These are phyloP conservation scores for Tetraselmis chui DNA, from an alignment of 139 green algal species.

Conservation along the genomic window DNA sequence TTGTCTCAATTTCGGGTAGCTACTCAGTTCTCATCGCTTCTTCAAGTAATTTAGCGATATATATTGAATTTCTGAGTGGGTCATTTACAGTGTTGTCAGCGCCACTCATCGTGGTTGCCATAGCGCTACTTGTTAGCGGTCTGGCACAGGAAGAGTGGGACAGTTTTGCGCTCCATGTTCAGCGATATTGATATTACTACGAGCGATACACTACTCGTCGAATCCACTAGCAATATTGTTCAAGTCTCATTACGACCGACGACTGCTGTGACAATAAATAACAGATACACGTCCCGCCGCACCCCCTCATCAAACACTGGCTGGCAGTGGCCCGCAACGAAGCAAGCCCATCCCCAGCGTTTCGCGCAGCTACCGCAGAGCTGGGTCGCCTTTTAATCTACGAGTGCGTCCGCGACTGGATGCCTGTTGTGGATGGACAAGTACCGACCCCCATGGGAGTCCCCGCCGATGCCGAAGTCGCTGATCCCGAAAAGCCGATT, in stretches of 20 bases:
- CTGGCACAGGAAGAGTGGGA: too few species aligned
- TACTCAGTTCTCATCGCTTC: too few species aligned
- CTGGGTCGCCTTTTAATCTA: conserved; percentile 88
- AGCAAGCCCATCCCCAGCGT: conserved; percentile 71
- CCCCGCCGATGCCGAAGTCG: conserved; percentile 65
- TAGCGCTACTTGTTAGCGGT: too few species aligned
- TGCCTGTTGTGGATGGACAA: conserved; percentile 71
- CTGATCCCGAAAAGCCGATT: conserved; percentile 76
- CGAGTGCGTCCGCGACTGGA: conserved; percentile 74
- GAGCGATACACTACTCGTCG: background rate
- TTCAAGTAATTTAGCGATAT: too few species aligned
- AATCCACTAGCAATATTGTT: background rate
- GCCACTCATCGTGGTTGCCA: too few species aligned
- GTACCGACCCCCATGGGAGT: conserved; percentile 73
- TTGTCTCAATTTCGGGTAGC: too few species aligned
- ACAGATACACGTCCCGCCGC: conserved; percentile 89
- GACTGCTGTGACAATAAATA: background rate
- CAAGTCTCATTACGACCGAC: background rate
- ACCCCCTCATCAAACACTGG: conserved; percentile 96
- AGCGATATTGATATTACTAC: too few species aligned
- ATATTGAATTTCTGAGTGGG: too few species aligned
- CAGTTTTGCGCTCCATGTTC: too few species aligned
- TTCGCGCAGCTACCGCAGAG: conserved; percentile 76
- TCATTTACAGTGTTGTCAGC: too few species aligned
- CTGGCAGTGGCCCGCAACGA: conserved; percentile 82